A percentile compares a stretch with the other conserved stretches of the same genome.
phyloP scores from a whole-genome alignment of 176 grass and related monocot species.

The Coix lacrymajobi region DNA sequence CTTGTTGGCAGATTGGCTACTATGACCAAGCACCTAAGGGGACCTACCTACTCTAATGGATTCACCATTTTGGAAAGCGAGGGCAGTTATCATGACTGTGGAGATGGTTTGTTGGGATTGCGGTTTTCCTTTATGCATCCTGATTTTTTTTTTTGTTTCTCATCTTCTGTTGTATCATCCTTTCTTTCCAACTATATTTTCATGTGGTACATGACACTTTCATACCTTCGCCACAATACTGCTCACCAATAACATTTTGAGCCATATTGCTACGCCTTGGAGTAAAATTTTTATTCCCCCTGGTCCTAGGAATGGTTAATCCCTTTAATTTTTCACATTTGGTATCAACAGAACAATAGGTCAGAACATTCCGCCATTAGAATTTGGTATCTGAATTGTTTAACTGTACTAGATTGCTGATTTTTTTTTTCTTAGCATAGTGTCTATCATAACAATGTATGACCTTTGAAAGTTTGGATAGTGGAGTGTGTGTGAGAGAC shows the following conservation, averaged over 20 bases:
- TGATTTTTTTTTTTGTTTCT: not conserved
- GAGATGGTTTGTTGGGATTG: not conserved
- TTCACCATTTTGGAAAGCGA: not conserved
- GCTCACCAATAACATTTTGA: not conserved
- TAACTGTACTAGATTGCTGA: not conserved
- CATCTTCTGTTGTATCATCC: not conserved
- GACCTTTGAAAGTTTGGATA: constrained; percentile 26
- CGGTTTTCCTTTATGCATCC: not conserved
- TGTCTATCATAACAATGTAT: not conserved
- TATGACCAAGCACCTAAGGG: not conserved
- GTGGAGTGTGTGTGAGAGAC: not conserved
- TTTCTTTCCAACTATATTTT: not conserved
- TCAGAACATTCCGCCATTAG: not conserved
- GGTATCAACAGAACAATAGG: not conserved
- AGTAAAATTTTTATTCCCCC: not conserved
- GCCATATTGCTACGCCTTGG: not conserved
- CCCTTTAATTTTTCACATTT: not conserved
- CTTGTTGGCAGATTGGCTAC: constrained; percentile 11
- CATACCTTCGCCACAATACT: not conserved
- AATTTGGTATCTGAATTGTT: not conserved
- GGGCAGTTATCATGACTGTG: not conserved
- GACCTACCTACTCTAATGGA: not conserved
- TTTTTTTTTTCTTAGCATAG: not conserved
- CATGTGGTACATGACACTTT: not conserved
- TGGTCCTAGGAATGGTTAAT: not conserved